Conservation (phyloP, 129 eudicot genomes). For the Artemisia argyi region DNA sequence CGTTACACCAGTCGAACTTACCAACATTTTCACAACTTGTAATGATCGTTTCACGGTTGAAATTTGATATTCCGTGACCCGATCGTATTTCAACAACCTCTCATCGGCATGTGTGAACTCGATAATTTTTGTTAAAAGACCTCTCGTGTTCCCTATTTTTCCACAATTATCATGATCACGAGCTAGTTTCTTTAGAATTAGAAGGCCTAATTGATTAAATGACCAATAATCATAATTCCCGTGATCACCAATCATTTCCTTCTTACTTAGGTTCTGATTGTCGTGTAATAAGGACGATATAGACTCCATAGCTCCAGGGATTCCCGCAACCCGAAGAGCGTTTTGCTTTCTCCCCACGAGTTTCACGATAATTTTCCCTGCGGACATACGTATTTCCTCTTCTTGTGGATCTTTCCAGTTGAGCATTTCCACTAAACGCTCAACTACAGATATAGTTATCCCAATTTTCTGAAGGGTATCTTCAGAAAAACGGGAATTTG, state of each 20-base stretch:
- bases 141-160: slow-evolving; percentile 83
- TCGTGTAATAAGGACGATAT: slow-evolving; percentile 66
- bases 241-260: slow-evolving; percentile 46
- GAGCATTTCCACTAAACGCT: slow-evolving; percentile 83
- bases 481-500: slow-evolving; percentile 50
- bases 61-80: slow-evolving; percentile 55
- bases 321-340: slow-evolving; percentile 78
- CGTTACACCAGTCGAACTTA: slow-evolving; percentile 69
- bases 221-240: slow-evolving; percentile 68
- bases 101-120: slow-evolving; percentile 68
- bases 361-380: slow-evolving; percentile 62
- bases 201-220: slow-evolving; percentile 74
- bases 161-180: slow-evolving; percentile 90
- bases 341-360: slow-evolving; percentile 75
- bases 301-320: slow-evolving; percentile 92
- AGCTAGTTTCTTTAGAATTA: slow-evolving; percentile 86
- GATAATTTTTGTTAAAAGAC: slow-evolving; percentile 67
- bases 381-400: slow-evolving; percentile 75
- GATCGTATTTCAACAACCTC: slow-evolving; percentile 41
- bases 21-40: slow-evolving; percentile 84
- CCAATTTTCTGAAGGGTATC: slow-evolving; percentile 90
- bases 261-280: slow-evolving; percentile 42
- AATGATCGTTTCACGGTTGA: slow-evolving; percentile 63
- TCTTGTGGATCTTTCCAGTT: slow-evolving; percentile 87
- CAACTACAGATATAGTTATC: slow-evolving; percentile 56